Conservation (phyloP, 768 basidiomycete species). For the Vararia minispora region DNA sequence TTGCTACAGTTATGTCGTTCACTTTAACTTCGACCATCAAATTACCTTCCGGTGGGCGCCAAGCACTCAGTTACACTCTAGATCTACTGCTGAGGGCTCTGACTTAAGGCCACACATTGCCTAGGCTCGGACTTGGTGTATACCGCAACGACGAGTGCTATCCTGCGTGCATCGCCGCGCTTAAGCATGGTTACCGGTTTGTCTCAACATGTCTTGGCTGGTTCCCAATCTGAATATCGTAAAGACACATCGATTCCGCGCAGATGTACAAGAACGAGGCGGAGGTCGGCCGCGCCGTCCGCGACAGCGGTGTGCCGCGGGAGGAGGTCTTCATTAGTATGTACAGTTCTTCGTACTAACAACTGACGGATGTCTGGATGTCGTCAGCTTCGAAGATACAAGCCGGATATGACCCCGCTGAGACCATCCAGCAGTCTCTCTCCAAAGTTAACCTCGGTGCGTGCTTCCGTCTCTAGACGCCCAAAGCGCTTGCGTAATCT, state of each 20-base stretch:
- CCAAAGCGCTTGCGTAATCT: background rate
- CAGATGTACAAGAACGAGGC: constrained; percentile 59
- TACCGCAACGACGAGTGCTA: constrained; percentile 52
- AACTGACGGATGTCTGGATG: background rate
- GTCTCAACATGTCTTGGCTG: background rate
- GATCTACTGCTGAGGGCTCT: no score
- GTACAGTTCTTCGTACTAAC: constrained; percentile 14
- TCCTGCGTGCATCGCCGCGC: constrained; percentile 46
- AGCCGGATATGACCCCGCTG: constrained; percentile 6
- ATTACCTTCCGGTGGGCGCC: no score
- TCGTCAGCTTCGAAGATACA: constrained; percentile 12
- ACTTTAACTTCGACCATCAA: no score
- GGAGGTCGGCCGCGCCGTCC: constrained; percentile 46
- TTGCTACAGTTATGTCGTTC: no score
- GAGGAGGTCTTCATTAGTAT: constrained; percentile 64
- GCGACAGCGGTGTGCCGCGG: constrained; percentile 42
- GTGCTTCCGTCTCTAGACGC: background rate
- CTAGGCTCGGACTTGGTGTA: constrained; percentile 58
- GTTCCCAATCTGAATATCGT: background rate
- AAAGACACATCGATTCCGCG: constrained; percentile 71
- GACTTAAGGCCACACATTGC: constrained; percentile 54
- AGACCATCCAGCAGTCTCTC: constrained; percentile 5
- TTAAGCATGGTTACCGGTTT: constrained; percentile 57
- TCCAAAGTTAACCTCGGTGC: constrained; percentile 2
- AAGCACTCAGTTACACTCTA: no score